Base-by-base conservation (phyloP, 176 grass and related monocot genomes). In the Panicum miliaceum region DNA sequence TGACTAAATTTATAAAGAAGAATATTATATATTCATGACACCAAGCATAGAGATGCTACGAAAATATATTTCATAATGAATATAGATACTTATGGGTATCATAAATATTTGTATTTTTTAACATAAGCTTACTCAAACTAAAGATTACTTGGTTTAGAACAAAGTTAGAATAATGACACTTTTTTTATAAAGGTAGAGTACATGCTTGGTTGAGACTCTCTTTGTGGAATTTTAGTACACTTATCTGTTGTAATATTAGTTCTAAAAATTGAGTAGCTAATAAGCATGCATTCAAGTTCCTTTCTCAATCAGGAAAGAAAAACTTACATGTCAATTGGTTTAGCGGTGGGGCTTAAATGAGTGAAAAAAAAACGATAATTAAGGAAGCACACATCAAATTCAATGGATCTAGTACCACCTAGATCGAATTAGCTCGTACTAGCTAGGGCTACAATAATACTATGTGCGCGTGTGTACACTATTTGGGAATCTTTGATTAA, bases 391-490 rank as follows among this genome's bases (percentile, higher is more conserved):
- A 61, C 8, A 36, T 32, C 53, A 16, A 61, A 61, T 72, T 59
- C 68, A 82, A 82, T 61, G 52, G 10, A 72, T 72, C 46, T 27
- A 38, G 27, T 52, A 76, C 46, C 45, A 54, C 2, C 32, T 29
- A 0, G 70, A 38, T 23, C 8, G 56, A 54, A 59, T 6, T 59
- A 59, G 56, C 56, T 59, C 20, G 56, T 59, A 59, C 56, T 25
- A 4, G 37, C 56, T 59, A 59, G 56, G 20, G 7, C 22, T 59
- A 59, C 8, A 11, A 23, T 59, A 59, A 59, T 23, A 59, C 20
- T 57, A 57, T 19, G 4, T 52, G 15, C 18, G 50, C 50, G 50
- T 52, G 3, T 18, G 50, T 18, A 52, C 15, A 52, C n/a, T n/a
- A n/a, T 52, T 52, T 52, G 14, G 14, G 50, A 4, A 52, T 18